A percentile compares a stretch with the other conserved stretches of the same genome.
phyloP scores from a whole-genome alignment of 306 rosid genomes.

The Acmispon strigosus region DNA sequence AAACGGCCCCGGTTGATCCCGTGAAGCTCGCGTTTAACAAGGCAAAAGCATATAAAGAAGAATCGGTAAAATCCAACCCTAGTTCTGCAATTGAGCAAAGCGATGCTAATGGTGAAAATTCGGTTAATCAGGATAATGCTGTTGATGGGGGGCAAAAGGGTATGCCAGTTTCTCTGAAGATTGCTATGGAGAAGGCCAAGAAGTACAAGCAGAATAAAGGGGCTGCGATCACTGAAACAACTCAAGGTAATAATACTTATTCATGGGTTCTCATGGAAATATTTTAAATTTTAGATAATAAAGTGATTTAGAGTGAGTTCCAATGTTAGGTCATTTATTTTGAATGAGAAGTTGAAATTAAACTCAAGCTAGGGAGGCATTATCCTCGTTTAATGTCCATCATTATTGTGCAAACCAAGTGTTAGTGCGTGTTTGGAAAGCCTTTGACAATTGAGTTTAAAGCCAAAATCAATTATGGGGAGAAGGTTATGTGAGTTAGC shows the following conservation, averaged over 20 bases:
- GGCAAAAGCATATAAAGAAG: conserved; percentile 54
- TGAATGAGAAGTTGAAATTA: neutral
- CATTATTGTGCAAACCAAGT: neutral
- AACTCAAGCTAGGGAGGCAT: neutral
- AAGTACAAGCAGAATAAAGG: conserved; percentile 44
- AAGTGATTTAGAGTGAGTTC: no score
- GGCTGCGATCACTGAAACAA: neutral
- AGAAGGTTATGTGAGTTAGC: no score
- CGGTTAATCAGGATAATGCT: conserved; percentile 9
- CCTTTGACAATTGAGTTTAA: no score
- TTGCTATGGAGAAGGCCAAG: conserved; percentile 58
- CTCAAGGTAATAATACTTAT: conserved; percentile 29
- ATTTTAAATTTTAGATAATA: no score
- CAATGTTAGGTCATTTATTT: neutral
- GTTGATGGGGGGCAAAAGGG: conserved; percentile 27
- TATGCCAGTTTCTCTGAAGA: conserved; percentile 36
- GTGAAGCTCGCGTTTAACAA: conserved; percentile 61
- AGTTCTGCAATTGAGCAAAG: conserved; percentile 22
- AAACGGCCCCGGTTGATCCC: conserved; percentile 33
- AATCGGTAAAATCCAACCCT: conserved; percentile 18
- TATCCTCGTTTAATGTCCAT: neutral
- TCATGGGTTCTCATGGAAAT: neutral
- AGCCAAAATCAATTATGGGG: no score
- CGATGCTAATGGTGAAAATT: conserved; percentile 1
- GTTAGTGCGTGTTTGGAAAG: no score